phyloP scores from a whole-genome alignment of 2,329 filamentous ascomycete genomes.

The Nothomitra cinnamomea region DNA sequence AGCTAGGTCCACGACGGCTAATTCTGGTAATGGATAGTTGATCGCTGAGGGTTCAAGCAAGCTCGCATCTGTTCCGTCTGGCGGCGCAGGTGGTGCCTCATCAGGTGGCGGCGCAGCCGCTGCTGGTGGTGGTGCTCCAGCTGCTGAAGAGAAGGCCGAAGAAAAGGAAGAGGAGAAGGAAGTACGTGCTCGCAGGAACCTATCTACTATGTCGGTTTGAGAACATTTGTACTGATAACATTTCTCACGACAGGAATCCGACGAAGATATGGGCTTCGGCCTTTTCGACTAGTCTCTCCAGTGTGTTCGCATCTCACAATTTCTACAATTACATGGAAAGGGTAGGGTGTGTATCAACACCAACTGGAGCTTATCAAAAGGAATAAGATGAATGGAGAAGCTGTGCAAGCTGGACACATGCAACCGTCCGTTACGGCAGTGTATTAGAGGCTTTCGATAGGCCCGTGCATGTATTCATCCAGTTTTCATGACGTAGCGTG shows the following conservation, averaged over 20 bases:
- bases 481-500: neutral
- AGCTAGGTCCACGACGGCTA: neutral
- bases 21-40: slow-evolving; percentile 43
- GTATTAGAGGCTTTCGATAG: neutral
- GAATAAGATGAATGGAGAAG: neutral
- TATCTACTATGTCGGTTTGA: neutral
- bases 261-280: slow-evolving; percentile 61
- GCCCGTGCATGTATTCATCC: neutral
- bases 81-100: slow-evolving; percentile 60
- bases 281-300: slow-evolving; percentile 40
- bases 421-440: neutral
- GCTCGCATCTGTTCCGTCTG: slow-evolving; percentile 94
- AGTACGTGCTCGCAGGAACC: slow-evolving; percentile 17
- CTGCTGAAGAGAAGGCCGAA: slow-evolving; percentile 46
- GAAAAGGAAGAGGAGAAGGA: slow-evolving; percentile 64
- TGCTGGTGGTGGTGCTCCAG: slow-evolving; percentile 49
- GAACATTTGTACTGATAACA: neutral
- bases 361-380: neutral
- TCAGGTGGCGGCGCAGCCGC: slow-evolving; percentile 44
- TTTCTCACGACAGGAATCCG: slow-evolving; percentile 39
- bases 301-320: neutral
- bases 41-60: slow-evolving; percentile 80
- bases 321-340: neutral
- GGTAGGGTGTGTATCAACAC: slow-evolving; percentile 3
- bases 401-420: neutral